Percentiles rank a stretch among this genome's conserved stretches.
Conservation (phyloP, 129 eudicot species). For the Flaveria trinervia region DNA sequence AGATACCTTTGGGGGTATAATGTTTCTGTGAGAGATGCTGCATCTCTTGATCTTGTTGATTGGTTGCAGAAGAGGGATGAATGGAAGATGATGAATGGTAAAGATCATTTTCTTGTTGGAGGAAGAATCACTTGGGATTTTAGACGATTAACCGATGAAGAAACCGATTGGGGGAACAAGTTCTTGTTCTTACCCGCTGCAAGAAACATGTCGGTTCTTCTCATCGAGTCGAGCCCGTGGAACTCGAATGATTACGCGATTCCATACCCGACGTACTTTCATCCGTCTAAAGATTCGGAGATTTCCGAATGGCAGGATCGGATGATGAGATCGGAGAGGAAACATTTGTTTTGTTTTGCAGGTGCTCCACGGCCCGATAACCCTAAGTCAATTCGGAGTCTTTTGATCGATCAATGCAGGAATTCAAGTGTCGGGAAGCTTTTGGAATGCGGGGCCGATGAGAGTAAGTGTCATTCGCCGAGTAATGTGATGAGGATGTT, state of each 20-base stretch:
- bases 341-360: slow-evolving; percentile 78
- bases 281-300: slow-evolving; percentile 74
- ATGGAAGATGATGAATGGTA: slow-evolving; percentile 79
- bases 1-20: slow-evolving; percentile 88
- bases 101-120: slow-evolving; percentile 90
- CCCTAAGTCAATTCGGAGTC: slow-evolving; percentile 68
- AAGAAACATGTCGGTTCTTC: slow-evolving; percentile 82
- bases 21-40: slow-evolving; percentile 64
- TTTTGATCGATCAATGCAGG: slow-evolving; percentile 72
- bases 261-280: slow-evolving; percentile 93
- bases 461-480: slow-evolving; percentile 84
- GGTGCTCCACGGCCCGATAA: slow-evolving; percentile 85
- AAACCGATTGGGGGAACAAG: slow-evolving; percentile 90
- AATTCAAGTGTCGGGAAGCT: slow-evolving; percentile 54
- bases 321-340: slow-evolving; percentile 63
- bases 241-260: slow-evolving; percentile 77
- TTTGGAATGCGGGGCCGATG: slow-evolving; percentile 69
- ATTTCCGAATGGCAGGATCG: slow-evolving; percentile 77
- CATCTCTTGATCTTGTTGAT: slow-evolving; percentile 67
- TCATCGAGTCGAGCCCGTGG: slow-evolving; percentile 94
- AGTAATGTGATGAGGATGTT: slow-evolving; percentile 86
- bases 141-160: slow-evolving; percentile 53
- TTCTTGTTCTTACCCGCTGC: slow-evolving; percentile 82
- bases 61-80: slow-evolving; percentile 75
- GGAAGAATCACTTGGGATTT: slow-evolving; percentile 97